Evolutionary conservation across 2,329 filamentous ascomycete species (phyloP).

Genomic region (Hymenoscyphus scutula): DNA sequence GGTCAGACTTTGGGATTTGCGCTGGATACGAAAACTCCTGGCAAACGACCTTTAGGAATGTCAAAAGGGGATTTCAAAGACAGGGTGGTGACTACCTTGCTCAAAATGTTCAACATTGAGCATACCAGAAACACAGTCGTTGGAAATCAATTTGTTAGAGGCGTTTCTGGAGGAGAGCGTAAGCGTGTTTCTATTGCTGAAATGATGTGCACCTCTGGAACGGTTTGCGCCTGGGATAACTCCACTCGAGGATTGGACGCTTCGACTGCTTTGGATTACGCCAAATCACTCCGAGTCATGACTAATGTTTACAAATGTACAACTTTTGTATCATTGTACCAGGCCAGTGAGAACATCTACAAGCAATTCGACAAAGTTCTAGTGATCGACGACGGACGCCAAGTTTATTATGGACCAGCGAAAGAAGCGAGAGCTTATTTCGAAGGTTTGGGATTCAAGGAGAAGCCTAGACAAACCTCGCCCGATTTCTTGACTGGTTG

Average conservation of each 20-base stretch:
- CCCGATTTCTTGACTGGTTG: constrained; percentile 65
- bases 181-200: constrained; percentile 82
- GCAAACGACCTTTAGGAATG: constrained; percentile 72
- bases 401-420: constrained; percentile 62
- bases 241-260: constrained; percentile 69
- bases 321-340: constrained; percentile 64
- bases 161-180: constrained; percentile 75
- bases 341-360: constrained; percentile 67
- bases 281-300: constrained; percentile 58
- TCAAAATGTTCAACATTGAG: constrained; percentile 93
- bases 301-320: constrained; percentile 58
- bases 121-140: constrained; percentile 84
- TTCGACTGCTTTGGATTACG: constrained; percentile 63
- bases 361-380: constrained; percentile 68
- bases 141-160: constrained; percentile 76
- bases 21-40: constrained; percentile 78
- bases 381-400: constrained; percentile 61
- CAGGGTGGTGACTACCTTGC: constrained; percentile 67
- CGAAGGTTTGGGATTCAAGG: constrained; percentile 61
- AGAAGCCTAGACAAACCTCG: constrained; percentile 57
- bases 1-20: constrained; percentile 85
- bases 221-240: constrained; percentile 74
- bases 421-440: constrained; percentile 60
- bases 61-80: constrained; percentile 73
- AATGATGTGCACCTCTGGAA: constrained; percentile 73